phyloP scores from a whole-genome alignment of 2,329 filamentous ascomycete genomes.

The Pseudogymnoascus sp. region DNA sequence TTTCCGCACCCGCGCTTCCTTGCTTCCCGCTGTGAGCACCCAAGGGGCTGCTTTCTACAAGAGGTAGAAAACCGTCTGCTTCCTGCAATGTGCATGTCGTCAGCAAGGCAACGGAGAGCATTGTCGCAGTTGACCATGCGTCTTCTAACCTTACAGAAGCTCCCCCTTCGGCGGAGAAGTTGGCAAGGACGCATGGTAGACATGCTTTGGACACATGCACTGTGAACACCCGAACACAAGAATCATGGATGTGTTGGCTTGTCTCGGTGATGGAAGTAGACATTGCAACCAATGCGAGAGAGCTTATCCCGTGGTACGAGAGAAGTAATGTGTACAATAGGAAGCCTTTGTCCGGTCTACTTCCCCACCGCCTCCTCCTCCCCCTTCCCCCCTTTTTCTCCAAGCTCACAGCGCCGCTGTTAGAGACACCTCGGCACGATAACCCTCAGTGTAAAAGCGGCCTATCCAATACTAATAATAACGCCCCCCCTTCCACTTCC shows the following conservation, averaged over 20 bases:
- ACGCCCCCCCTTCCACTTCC: conserved; percentile 14
- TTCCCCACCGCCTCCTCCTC: neutral
- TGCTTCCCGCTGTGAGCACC: neutral
- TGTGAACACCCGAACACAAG: neutral
- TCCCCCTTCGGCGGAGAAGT: neutral
- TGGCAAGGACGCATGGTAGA: neutral
- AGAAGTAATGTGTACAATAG: neutral
- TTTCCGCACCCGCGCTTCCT: neutral
- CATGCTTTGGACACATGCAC: conserved; percentile 4
- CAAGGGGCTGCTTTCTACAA: neutral
- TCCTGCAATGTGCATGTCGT: neutral
- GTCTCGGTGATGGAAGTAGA: neutral
- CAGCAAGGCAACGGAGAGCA: neutral
- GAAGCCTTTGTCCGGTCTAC: neutral
- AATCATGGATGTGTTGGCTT: neutral
- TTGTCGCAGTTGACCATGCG: neutral
- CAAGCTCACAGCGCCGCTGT: neutral
- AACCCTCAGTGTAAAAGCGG: neutral
- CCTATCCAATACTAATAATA: neutral
- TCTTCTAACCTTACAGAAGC: neutral
- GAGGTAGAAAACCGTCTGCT: neutral
- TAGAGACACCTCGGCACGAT: neutral
- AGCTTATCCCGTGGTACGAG: conserved; percentile 3
- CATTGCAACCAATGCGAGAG: neutral
- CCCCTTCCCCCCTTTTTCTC: neutral